A percentile compares a stretch with the other conserved stretches of the same genome.
Evolutionary conservation across 768 basidiomycete species (phyloP).

Genomic region (Kwoniella sp.): DNA sequence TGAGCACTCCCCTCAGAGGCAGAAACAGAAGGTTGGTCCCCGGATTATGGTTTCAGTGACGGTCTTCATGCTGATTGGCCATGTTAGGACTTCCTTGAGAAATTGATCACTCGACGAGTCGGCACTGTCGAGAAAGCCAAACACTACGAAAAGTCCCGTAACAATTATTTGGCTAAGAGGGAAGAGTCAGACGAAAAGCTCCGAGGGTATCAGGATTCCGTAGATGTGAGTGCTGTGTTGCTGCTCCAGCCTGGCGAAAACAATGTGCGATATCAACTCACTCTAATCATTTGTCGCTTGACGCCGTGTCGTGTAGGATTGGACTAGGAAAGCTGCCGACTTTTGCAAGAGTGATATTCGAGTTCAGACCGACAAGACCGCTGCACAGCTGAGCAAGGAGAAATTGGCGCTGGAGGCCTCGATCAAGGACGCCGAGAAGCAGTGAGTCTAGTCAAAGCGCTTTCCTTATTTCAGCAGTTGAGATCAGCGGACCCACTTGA

Average conservation of each 20-base stretch:
- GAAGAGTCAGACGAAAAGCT: conserved; percentile 7
- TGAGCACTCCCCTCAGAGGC: conserved; percentile 58
- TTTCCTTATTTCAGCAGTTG: background rate
- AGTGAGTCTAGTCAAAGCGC: conserved; percentile 30
- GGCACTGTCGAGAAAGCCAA: conserved; percentile 6
- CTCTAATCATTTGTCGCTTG: too few species aligned
- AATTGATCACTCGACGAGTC: conserved; percentile 8
- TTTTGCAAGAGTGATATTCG: conserved; percentile 22
- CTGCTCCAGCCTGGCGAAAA: too few species aligned
- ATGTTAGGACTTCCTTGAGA: background rate
- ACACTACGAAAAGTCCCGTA: conserved; percentile 7
- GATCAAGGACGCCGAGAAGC: conserved; percentile 31
- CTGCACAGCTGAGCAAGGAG: conserved; percentile 18
- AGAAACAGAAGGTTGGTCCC: conserved; percentile 66
- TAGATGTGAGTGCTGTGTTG: conserved; percentile 16
- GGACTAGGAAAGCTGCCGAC: conserved; percentile 23
- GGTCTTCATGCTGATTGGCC: background rate
- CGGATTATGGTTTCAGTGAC: background rate
- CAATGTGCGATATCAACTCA: too few species aligned
- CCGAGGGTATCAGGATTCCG: background rate
- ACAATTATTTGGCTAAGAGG: conserved; percentile 3
- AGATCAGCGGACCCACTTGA: background rate
- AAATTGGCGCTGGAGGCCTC: conserved; percentile 17
- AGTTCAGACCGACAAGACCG: background rate
- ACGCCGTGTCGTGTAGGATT: conserved; percentile 27